Percentiles rank a stretch among this genome's conserved stretches.
These are phyloP conservation scores for Willaertia magna DNA, from an alignment of 208 protist species.

Conservation along the genomic window DNA sequence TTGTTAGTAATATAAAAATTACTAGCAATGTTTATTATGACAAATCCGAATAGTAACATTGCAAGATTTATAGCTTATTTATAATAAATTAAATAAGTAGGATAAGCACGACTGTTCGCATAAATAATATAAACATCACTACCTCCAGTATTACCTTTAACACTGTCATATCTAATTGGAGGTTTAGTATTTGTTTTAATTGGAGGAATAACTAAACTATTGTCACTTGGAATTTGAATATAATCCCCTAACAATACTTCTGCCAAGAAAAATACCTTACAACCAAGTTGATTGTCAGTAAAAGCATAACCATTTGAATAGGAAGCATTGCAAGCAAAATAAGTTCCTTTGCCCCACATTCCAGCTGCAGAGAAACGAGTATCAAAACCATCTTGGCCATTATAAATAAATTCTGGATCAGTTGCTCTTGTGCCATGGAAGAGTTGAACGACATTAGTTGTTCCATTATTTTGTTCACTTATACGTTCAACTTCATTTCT, in stretches of 20 bases:
- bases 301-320: slow-evolving; percentile 8
- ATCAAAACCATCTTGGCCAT: not conserved
- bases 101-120: not conserved
- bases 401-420: not conserved
- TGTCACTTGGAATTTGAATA: not conserved
- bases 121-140: slow-evolving; percentile 15
- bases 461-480: not conserved
- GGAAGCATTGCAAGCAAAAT: slow-evolving; percentile 8
- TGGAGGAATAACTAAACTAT: not conserved
- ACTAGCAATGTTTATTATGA: no score
- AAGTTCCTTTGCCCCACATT: slow-evolving; percentile 11
- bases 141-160: not conserved
- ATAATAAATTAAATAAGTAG: slow-evolving; percentile 10
- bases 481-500: not conserved
- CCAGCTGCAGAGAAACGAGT: not conserved
- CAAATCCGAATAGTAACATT: no score
- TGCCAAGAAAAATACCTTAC: not conserved
- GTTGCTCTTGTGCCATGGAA: not conserved
- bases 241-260: not conserved
- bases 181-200: not conserved
- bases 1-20: no score
- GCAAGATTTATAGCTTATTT: no score
- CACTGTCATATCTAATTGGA: slow-evolving; percentile 11
- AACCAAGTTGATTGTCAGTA: not conserved
- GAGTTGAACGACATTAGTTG: not conserved